Base-by-base conservation (phyloP, 768 basidiomycete genomes). In the Termitomyces sp. region DNA sequence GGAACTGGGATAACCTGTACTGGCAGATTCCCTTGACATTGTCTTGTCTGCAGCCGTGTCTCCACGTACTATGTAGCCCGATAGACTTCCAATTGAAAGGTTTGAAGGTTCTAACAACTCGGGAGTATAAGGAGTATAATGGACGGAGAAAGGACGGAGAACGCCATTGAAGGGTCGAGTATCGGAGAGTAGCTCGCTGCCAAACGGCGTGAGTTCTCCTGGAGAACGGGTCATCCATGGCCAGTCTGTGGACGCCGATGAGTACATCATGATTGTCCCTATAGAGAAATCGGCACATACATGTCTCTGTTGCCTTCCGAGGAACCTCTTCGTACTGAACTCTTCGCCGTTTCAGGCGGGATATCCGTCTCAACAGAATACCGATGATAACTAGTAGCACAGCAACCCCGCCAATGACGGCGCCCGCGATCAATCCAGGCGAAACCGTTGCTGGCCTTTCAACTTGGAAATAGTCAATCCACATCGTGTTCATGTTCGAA, bases 401-500 rank as follows among this genome's bases (percentile, higher is more conserved):
- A 10, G 34, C 40, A 6, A 52, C 10, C 8, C 32, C 60, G 12
- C 60, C 56, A 37, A 52, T 15, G 12, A 61, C 40, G 31, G 15
- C 34, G 3, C 56, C 60, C 31, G 50, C 42, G 17, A 61, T 61
- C 4, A 57, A 11, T 32, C 48, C 60, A 50, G 42, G 55, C 32
- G 54, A 14, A 0, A 36, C 6, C 6, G 12, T n/a, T 14, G 38
- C n/a, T 38, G 49, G 2, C n/a, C 8, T 12, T 25, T 61, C 60
- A 38, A 61, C 40, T 46, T 57, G 9, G 29, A 61, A 31, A n/a
- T 61, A 61, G 17, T 61, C 60, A 20, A 61, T 56, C 60, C 60
- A 61, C 43, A 50, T 48, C 17, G 42, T 47, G 34, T 61, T 57
- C 55, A 56, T 57, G 40, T 52, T 46, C 20, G 55, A 37, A 45